Conservation (phyloP, 2,329 filamentous ascomycete genomes). For the Ophiostoma australiae region DNA sequence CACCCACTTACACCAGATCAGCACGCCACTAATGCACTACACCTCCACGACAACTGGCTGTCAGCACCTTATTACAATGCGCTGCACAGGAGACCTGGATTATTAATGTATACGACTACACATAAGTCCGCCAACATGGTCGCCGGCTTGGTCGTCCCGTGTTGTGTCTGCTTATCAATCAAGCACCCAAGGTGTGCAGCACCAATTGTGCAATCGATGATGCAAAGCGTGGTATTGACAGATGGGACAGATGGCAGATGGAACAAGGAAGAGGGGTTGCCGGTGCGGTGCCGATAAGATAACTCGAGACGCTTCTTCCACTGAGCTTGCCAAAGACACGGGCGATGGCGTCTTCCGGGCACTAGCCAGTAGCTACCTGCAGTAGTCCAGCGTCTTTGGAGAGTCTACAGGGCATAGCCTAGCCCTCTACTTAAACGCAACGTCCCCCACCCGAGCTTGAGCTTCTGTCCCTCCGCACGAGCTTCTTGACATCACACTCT, state of each 20-base stretch:
- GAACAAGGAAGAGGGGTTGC: background rate
- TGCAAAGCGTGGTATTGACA: conserved; percentile 1
- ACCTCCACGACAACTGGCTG: background rate
- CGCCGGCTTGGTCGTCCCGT: background rate
- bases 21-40: background rate
- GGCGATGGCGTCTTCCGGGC: conserved; percentile 4
- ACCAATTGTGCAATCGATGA: conserved; percentile 22
- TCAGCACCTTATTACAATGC: background rate
- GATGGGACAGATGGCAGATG: background rate
- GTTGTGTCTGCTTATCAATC: conserved; percentile 20
- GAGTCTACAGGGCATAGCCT: background rate
- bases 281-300: background rate
- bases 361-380: background rate
- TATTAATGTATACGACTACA: background rate
- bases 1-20: background rate
- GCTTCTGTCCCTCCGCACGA: background rate
- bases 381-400: background rate
- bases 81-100: background rate
- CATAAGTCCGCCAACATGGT: too few species aligned
- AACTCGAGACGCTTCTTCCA: background rate
- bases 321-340: background rate
- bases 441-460: conserved; percentile 1
- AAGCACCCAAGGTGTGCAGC: background rate
- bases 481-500: background rate
- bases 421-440: background rate